Percentiles rank a stretch among this genome's conserved stretches.
phyloP scores from a whole-genome alignment of 1,284 basidiomycete genomes.

The Moniliophthora roreri region DNA sequence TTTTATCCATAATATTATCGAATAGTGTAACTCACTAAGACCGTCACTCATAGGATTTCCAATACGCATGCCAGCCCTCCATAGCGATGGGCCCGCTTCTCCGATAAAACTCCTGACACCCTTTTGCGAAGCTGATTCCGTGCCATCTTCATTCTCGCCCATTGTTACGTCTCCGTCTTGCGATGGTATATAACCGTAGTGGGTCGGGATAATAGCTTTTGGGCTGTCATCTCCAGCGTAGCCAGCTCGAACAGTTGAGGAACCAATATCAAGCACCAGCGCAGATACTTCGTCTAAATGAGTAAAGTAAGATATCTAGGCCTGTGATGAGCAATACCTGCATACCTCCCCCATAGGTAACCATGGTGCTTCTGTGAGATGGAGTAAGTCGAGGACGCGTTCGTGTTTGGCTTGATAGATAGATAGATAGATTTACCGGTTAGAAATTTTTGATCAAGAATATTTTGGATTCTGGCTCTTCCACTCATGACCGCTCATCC shows the following conservation, averaged over 20 bases:
- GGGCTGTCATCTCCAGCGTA: conserved; percentile 98
- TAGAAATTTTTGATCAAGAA: neutral
- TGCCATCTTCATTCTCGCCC: conserved; percentile 43
- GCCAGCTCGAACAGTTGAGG: conserved; percentile 87
- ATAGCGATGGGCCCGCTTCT: conserved; percentile 90
- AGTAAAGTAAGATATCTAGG: neutral
- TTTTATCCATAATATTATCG: conserved; percentile 9
- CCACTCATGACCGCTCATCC: conserved; percentile 33
- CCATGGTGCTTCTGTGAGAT: conserved; percentile 41
- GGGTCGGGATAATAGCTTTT: conserved; percentile 87
- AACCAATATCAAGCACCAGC: conserved; percentile 92
- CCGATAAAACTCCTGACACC: conserved; percentile 81
- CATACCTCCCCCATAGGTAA: conserved; percentile 73
- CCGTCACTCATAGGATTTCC: conserved; percentile 85
- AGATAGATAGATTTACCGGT: conserved; percentile 1
- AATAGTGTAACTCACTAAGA: conserved; percentile 61
- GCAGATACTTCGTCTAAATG: conserved; percentile 88
- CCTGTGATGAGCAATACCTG: conserved; percentile 3
- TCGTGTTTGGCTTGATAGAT: neutral
- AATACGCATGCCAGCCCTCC: conserved; percentile 88
- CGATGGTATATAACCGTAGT: conserved; percentile 75
- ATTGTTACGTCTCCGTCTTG: conserved; percentile 56
- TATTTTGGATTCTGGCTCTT: neutral
- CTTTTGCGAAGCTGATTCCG: conserved; percentile 26
- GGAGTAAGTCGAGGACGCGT: conserved; percentile 1